phyloP scores from a whole-genome alignment of 306 rosid species.

The Cicer bijugum region DNA sequence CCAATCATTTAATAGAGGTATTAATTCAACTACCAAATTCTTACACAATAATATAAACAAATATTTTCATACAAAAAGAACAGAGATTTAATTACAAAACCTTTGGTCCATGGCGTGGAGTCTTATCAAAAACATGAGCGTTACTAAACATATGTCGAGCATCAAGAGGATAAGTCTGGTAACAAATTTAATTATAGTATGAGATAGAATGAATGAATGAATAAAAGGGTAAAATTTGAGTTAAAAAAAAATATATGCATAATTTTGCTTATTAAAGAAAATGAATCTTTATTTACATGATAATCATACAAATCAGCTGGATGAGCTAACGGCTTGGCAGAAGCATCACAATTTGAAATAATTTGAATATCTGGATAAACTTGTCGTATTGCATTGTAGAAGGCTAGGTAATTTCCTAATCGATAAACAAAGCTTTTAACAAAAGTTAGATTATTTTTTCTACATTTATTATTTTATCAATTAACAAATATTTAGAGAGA shows the following conservation, averaged over 20 bases:
- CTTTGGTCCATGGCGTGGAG: constrained; percentile 62
- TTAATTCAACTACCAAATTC: not conserved
- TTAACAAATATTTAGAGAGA: no score
- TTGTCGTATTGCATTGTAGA: constrained; percentile 59
- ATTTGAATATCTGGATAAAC: constrained; percentile 75
- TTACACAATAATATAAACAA: not conserved
- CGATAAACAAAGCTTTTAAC: not conserved
- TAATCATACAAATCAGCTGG: constrained; percentile 82
- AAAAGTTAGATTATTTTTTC: not conserved
- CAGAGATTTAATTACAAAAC: not conserved
- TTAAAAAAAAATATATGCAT: not conserved
- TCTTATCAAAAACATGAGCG: constrained; percentile 57
- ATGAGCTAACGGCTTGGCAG: constrained; percentile 63
- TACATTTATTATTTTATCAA: no score
- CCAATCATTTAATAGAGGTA: constrained; percentile 18
- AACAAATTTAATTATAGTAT: constrained; percentile 30
- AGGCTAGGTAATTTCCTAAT: constrained; percentile 75
- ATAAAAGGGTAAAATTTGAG: not conserved
- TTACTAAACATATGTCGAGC: constrained; percentile 57
- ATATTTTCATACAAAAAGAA: not conserved
- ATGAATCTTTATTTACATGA: constrained; percentile 60
- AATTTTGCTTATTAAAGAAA: constrained; percentile 1
- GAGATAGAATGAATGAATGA: constrained; percentile 14
- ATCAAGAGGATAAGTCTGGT: constrained; percentile 58
- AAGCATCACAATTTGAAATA: constrained; percentile 86